phyloP scores from a whole-genome alignment of 192 early-diverging fungal species.

The Coemansia sp. region DNA sequence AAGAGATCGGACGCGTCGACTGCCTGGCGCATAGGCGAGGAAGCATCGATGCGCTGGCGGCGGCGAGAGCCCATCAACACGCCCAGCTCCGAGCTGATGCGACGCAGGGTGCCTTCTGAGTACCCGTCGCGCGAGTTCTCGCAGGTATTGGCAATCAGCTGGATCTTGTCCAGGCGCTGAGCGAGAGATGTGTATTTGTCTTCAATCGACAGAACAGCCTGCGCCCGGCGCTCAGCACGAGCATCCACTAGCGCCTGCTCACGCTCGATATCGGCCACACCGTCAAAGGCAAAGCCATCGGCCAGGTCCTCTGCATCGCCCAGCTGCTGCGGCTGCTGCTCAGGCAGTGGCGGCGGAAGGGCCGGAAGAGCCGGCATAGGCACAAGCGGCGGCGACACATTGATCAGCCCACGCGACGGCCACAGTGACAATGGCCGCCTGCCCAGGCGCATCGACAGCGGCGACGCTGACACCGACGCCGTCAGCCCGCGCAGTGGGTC shows the following conservation, averaged over 20 bases:
- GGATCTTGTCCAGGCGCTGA: slow-evolving; percentile 35
- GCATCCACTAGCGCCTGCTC: slow-evolving; percentile 38
- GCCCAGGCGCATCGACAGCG: not conserved
- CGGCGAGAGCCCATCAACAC: slow-evolving; percentile 34
- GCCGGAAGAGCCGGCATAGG: slow-evolving; percentile 6
- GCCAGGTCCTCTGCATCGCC: slow-evolving; percentile 14
- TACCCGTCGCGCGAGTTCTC: slow-evolving; percentile 52
- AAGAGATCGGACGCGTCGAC: not conserved
- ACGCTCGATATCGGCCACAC: slow-evolving; percentile 47
- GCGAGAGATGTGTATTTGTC: slow-evolving; percentile 27
- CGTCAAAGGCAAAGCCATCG: slow-evolving; percentile 46
- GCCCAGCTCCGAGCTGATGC: slow-evolving; percentile 48
- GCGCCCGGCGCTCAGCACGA: not conserved
- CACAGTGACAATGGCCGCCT: slow-evolving; percentile 11
- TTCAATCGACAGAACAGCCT: not conserved
- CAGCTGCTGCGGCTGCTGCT: not conserved
- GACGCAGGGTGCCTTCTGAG: slow-evolving; percentile 34
- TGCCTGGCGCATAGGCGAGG: not conserved
- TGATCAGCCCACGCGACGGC: slow-evolving; percentile 5
- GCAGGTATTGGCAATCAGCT: slow-evolving; percentile 50
- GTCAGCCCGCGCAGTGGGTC: slow-evolving; percentile 8
- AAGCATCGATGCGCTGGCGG: slow-evolving; percentile 18
- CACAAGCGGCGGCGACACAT: not conserved
- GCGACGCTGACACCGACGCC: not conserved
- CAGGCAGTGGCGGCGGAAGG: not conserved